Evolutionary conservation across 2,329 filamentous ascomycete genomes (phyloP).

Genomic region (Arachnomyces sp.): DNA sequence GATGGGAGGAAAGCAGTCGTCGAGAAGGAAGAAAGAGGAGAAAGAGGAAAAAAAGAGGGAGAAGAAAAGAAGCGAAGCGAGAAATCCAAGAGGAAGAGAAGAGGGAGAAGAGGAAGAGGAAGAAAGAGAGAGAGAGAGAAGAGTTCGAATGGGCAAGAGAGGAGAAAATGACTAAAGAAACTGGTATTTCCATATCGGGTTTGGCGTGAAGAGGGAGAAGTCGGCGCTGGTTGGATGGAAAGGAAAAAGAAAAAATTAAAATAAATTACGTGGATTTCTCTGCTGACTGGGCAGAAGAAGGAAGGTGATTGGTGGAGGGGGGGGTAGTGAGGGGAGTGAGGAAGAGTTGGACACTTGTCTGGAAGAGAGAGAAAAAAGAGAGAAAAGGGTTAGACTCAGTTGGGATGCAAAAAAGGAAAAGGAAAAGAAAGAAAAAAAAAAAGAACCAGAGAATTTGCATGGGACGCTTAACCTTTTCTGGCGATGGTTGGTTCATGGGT

Average conservation of each 20-base stretch:
- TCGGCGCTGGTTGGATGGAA: too few species aligned
- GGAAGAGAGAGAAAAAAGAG: background rate
- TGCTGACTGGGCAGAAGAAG: too few species aligned
- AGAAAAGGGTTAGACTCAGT: conserved; percentile 1
- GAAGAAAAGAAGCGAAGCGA: conserved; percentile 7
- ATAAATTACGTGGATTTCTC: too few species aligned
- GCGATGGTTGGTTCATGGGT: background rate
- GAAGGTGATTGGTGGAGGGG: background rate
- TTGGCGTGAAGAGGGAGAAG: background rate
- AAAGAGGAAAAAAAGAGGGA: conserved; percentile 3
- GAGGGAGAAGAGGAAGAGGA: conserved; percentile 9
- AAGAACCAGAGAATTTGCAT: conserved; percentile 1
- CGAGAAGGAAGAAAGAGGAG: background rate
- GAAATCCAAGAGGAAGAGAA: conserved; percentile 4
- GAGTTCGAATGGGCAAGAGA: conserved; percentile 8
- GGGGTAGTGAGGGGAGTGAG: conserved; percentile 1
- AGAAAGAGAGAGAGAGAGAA: conserved; percentile 10
- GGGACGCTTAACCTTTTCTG: background rate
- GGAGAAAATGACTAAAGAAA: conserved; percentile 7
- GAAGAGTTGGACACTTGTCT: background rate
- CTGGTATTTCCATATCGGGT: conserved; percentile 2
- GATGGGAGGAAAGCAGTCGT: background rate
- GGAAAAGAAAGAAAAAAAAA: conserved; percentile 1
- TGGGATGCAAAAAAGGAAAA: background rate
- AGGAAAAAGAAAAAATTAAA: too few species aligned